Evolutionary conservation across 768 basidiomycete genomes (phyloP).

Genomic region (Suillus weaverae): DNA sequence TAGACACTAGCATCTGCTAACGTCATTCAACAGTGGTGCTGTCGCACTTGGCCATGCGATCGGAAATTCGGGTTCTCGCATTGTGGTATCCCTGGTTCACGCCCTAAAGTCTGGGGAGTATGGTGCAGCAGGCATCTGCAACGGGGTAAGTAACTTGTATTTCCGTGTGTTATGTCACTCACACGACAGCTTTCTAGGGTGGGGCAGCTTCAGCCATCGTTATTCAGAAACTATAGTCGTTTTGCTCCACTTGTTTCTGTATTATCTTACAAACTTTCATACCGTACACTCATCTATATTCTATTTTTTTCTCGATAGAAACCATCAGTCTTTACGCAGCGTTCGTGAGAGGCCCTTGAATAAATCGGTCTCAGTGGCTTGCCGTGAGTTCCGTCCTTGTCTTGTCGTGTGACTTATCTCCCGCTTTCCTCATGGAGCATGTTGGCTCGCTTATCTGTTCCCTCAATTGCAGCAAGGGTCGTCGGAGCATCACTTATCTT

Average conservation of each 20-base stretch:
- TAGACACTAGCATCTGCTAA: slow-evolving; percentile 16
- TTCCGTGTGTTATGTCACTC: slow-evolving; percentile 14
- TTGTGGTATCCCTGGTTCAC: slow-evolving; percentile 90
- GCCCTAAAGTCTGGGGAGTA: slow-evolving; percentile 91
- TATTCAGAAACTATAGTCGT: slow-evolving; percentile 75
- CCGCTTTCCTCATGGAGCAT: slow-evolving; percentile 11
- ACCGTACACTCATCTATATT: slow-evolving; percentile 15
- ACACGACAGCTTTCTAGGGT: slow-evolving; percentile 50
- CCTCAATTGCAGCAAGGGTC: not conserved
- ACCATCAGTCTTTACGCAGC: slow-evolving; percentile 2
- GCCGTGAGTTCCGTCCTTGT: not conserved
- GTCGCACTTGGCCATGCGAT: slow-evolving; percentile 96
- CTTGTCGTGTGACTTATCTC: slow-evolving; percentile 1
- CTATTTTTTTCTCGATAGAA: slow-evolving; percentile 10
- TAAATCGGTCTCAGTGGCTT: not conserved
- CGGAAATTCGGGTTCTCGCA: slow-evolving; percentile 93
- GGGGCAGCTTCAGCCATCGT: slow-evolving; percentile 91
- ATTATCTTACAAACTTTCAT: slow-evolving; percentile 18
- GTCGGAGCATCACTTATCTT: slow-evolving; percentile 10
- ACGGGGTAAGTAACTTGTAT: slow-evolving; percentile 66
- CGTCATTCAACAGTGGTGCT: slow-evolving; percentile 66
- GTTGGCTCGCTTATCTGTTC: slow-evolving; percentile 19
- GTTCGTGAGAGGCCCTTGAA: slow-evolving; percentile 13
- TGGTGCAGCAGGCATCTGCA: slow-evolving; percentile 95
- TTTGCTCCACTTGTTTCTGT: slow-evolving; percentile 10